A percentile compares a stretch with the other conserved stretches of the same genome.
Evolutionary conservation across 164 flowering plant species (phyloP).

Genomic region (Stephania yunnanensis): DNA sequence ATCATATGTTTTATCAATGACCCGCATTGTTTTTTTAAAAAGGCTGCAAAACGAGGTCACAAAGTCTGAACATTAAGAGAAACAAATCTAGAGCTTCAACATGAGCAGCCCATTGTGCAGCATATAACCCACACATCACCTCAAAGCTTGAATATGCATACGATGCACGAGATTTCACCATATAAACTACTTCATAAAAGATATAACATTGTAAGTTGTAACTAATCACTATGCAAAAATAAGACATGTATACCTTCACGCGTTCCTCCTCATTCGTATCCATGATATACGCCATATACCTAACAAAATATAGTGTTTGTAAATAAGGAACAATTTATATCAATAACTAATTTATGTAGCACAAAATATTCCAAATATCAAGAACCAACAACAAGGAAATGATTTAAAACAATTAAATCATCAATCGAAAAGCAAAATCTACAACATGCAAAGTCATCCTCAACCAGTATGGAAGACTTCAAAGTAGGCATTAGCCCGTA

Average conservation of each 20-base stretch:
- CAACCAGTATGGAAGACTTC: no score
- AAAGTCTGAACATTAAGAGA: no score
- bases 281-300: slow-evolving; percentile 99
- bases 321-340: neutral
- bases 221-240: neutral
- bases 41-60: no score
- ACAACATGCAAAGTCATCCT: no score
- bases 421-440: no score
- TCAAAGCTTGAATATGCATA: neutral
- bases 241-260: slow-evolving; percentile 51
- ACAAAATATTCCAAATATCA: neutral
- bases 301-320: slow-evolving; percentile 18
- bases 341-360: neutral
- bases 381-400: neutral
- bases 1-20: no score
- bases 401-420: no score
- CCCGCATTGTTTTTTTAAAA: no score
- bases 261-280: slow-evolving; percentile 99
- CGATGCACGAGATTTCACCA: neutral
- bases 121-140: neutral
- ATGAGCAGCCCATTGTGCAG: neutral
- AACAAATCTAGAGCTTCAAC: neutral
- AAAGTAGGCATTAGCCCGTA: neutral
- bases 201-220: neutral
- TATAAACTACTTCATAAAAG: no score